Evolutionary conservation across 352 stramenopile genomes (phyloP).

Genomic region (Globisporangium paddicum): DNA sequence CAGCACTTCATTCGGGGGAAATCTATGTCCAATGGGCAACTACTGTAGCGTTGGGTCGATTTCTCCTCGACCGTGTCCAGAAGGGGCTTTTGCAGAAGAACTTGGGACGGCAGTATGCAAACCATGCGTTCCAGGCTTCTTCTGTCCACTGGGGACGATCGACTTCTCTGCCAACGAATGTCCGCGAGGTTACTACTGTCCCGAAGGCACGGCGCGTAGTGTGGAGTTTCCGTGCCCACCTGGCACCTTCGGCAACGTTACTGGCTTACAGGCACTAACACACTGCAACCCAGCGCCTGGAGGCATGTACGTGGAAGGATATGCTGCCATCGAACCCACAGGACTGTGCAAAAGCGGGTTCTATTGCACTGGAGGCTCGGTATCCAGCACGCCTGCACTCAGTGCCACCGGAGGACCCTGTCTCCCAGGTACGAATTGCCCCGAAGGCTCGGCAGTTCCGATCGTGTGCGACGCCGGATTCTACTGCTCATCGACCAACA

Average conservation of each 20-base stretch:
- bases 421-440: conserved; percentile 84
- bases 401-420: conserved; percentile 60
- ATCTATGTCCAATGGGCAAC: conserved; percentile 37
- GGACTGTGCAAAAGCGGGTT: conserved; percentile 75
- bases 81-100: conserved; percentile 36
- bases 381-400: conserved; percentile 38
- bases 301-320: conserved; percentile 56
- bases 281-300: conserved; percentile 69
- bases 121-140: conserved; percentile 32
- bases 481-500: conserved; percentile 81
- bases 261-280: conserved; percentile 27
- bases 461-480: conserved; percentile 77
- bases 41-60: conserved; percentile 46
- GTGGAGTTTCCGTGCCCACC: conserved; percentile 66
- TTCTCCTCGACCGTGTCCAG: conserved; percentile 26
- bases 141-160: conserved; percentile 38
- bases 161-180: conserved; percentile 51
- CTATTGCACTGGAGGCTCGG: conserved; percentile 74
- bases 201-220: conserved; percentile 41
- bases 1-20: conserved; percentile 20
- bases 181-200: conserved; percentile 82
- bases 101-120: conserved; percentile 24
- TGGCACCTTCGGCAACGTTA: conserved; percentile 70
- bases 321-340: conserved; percentile 36
- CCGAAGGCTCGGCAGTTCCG: conserved; percentile 71